Percentiles rank a stretch among this genome's conserved stretches.
These are phyloP conservation scores for Avena eriantha DNA, from an alignment of 176 grass and related monocot genomes.

Conservation along the genomic window DNA sequence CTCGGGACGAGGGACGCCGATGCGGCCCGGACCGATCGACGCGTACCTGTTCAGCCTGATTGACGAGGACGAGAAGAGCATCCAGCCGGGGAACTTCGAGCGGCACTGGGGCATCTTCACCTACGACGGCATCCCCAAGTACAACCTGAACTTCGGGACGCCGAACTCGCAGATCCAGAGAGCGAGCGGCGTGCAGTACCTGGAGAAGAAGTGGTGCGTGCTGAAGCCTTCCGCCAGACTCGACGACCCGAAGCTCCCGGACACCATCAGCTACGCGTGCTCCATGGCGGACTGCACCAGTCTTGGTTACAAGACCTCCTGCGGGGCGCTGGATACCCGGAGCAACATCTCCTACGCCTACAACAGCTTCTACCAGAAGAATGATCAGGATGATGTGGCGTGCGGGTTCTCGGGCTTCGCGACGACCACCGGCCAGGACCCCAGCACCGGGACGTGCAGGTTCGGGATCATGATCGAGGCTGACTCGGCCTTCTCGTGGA, in stretches of 20 bases:
- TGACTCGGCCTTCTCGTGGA: slow-evolving; percentile 68
- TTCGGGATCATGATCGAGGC: slow-evolving; percentile 91
- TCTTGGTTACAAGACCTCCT: slow-evolving; percentile 89
- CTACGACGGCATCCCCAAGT: slow-evolving; percentile 86
- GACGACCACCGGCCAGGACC: slow-evolving; percentile 75
- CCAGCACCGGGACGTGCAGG: slow-evolving; percentile 82
- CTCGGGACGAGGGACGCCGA: slow-evolving; percentile 68
- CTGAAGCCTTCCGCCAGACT: slow-evolving; percentile 74
- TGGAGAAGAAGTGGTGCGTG: slow-evolving; percentile 95
- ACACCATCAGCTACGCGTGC: slow-evolving; percentile 78
- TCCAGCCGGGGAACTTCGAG: slow-evolving; percentile 97
- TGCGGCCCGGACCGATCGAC: slow-evolving; percentile 77
- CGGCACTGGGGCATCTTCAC: slow-evolving; percentile 97
- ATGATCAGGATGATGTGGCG: slow-evolving; percentile 92
- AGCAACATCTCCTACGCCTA: slow-evolving; percentile 94
- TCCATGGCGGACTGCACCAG: slow-evolving; percentile 89
- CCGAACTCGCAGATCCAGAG: slow-evolving; percentile 51
- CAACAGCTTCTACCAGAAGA: slow-evolving; percentile 96
- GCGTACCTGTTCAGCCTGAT: slow-evolving; percentile 94
- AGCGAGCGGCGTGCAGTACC: slow-evolving; percentile 68
- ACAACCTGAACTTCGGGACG: slow-evolving; percentile 65
- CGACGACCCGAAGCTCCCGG: slow-evolving; percentile 48
- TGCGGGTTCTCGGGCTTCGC: slow-evolving; percentile 83
- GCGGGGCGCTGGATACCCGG: slow-evolving; percentile 64
- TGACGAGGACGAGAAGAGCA: slow-evolving; percentile 95